Conservation (phyloP, 2,329 filamentous ascomycete genomes). For the Cyphellophora attinorum region DNA sequence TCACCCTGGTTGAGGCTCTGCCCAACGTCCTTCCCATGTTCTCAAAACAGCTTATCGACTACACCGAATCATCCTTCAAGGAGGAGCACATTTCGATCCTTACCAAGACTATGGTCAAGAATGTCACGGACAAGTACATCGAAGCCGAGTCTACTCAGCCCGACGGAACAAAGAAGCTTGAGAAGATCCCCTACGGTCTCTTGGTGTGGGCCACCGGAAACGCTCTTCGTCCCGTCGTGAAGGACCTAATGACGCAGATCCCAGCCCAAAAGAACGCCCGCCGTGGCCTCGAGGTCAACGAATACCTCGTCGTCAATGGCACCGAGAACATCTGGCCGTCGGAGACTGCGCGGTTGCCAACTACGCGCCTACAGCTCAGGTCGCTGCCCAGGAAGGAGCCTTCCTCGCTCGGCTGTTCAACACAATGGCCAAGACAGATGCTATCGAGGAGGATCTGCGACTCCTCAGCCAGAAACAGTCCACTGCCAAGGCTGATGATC, state of each 20-base stretch:
- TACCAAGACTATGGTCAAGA: constrained; percentile 99
- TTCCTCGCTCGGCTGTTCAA: constrained; percentile 97
- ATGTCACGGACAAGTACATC: constrained; percentile 83
- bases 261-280: constrained; percentile 91
- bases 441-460: constrained; percentile 65
- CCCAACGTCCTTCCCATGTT: constrained; percentile 97
- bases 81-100: constrained; percentile 97
- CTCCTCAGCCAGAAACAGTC: constrained; percentile 57
- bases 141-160: constrained; percentile 77
- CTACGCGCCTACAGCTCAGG: constrained; percentile 95
- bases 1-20: constrained; percentile 93
- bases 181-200: constrained; percentile 84
- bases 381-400: constrained; percentile 86
- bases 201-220: constrained; percentile 99
- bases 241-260: constrained; percentile 84
- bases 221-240: constrained; percentile 77
- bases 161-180: constrained; percentile 71
- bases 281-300: constrained; percentile 91
- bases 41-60: constrained; percentile 97
- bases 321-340: constrained; percentile 93
- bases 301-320: constrained; percentile 97
- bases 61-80: constrained; percentile 98
- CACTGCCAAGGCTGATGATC: constrained; percentile 55
- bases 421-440: constrained; percentile 93
- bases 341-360: constrained; percentile 96